A percentile compares a stretch with the other conserved stretches of the same genome.
Evolutionary conservation across 2,329 filamentous ascomycete species (phyloP).

Genomic region (Shiraia bambusicola): DNA sequence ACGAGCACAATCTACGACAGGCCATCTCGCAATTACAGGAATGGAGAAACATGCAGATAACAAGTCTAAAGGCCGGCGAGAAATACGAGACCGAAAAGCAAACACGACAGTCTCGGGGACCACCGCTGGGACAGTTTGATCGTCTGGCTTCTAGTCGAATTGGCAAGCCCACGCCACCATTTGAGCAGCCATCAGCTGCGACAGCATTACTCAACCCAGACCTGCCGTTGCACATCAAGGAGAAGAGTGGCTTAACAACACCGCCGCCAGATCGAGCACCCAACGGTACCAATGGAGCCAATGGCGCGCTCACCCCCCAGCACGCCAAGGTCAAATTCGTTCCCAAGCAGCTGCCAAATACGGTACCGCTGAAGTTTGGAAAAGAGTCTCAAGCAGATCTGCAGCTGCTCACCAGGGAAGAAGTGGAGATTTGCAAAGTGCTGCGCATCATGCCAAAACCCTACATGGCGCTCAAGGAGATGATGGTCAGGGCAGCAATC

Average conservation of each 20-base stretch:
- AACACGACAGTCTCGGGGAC: slow-evolving; percentile 63
- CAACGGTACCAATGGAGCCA: slow-evolving; percentile 54
- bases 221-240: slow-evolving; percentile 62
- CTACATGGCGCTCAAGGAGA: slow-evolving; percentile 92
- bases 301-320: slow-evolving; percentile 43
- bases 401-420: slow-evolving; percentile 81
- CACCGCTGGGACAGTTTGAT: slow-evolving; percentile 79
- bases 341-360: slow-evolving; percentile 60
- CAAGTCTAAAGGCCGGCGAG: slow-evolving; percentile 80
- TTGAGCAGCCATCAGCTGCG: slow-evolving; percentile 72
- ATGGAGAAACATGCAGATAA: slow-evolving; percentile 83
- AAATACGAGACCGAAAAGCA: slow-evolving; percentile 92
- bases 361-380: slow-evolving; percentile 66
- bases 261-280: slow-evolving; percentile 46
- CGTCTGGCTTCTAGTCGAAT: slow-evolving; percentile 72
- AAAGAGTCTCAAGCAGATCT: slow-evolving; percentile 78
- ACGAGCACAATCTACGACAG: slow-evolving; percentile 87
- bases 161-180: slow-evolving; percentile 63
- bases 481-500: slow-evolving; percentile 85
- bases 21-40: slow-evolving; percentile 91
- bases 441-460: slow-evolving; percentile 89
- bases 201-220: slow-evolving; percentile 78
- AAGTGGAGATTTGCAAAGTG: slow-evolving; percentile 81
- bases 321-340: slow-evolving; percentile 52
- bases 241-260: slow-evolving; percentile 45